Percentiles rank a stretch among this genome's conserved stretches.
Evolutionary conservation across 2,329 filamentous ascomycete genomes (phyloP).

Genomic region (Graphilbum fragrans): DNA sequence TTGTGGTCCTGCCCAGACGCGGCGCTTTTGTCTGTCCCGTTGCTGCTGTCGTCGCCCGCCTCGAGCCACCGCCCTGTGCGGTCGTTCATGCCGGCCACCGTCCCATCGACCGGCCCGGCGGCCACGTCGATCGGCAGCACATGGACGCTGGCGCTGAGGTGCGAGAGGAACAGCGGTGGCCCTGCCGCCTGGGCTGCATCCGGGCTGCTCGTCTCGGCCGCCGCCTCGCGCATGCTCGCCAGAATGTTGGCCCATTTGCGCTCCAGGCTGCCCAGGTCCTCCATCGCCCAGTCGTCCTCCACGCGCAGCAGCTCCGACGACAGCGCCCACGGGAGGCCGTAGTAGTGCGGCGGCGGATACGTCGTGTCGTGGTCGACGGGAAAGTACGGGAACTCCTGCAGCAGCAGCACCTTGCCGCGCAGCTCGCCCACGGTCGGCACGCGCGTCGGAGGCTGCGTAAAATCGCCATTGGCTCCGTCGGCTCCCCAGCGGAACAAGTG

Average conservation of each 20-base stretch:
- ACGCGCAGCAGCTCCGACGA: slow-evolving; percentile 27
- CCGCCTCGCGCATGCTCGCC: slow-evolving; percentile 25
- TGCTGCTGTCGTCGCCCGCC: slow-evolving; percentile 1
- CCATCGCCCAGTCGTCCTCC: slow-evolving; percentile 34
- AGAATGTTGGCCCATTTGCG: slow-evolving; percentile 34
- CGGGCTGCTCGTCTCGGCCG: slow-evolving; percentile 8
- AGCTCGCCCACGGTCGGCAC: slow-evolving; percentile 32
- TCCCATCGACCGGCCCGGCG: slow-evolving; percentile 28
- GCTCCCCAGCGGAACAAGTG: slow-evolving; percentile 19
- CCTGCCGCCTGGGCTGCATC: slow-evolving; percentile 12
- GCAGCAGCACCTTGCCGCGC: slow-evolving; percentile 31
- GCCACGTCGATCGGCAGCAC: slow-evolving; percentile 37
- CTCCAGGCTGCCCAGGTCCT: slow-evolving; percentile 27
- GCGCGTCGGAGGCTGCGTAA: neutral
- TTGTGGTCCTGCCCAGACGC: neutral
- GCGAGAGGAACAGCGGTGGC: slow-evolving; percentile 27
- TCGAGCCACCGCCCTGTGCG: slow-evolving; percentile 31
- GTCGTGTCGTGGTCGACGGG: slow-evolving; percentile 1
- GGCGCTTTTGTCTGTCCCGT: no score
- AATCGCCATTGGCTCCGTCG: slow-evolving; percentile 10
- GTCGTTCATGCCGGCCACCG: slow-evolving; percentile 35
- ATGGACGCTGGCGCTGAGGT: slow-evolving; percentile 34
- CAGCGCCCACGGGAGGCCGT: slow-evolving; percentile 31
- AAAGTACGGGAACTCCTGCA: slow-evolving; percentile 31
- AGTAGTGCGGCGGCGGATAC: slow-evolving; percentile 11